phyloP scores from a whole-genome alignment of 495 filamentous ascomycete genomes.

The Talaromyces nanjingensis region DNA sequence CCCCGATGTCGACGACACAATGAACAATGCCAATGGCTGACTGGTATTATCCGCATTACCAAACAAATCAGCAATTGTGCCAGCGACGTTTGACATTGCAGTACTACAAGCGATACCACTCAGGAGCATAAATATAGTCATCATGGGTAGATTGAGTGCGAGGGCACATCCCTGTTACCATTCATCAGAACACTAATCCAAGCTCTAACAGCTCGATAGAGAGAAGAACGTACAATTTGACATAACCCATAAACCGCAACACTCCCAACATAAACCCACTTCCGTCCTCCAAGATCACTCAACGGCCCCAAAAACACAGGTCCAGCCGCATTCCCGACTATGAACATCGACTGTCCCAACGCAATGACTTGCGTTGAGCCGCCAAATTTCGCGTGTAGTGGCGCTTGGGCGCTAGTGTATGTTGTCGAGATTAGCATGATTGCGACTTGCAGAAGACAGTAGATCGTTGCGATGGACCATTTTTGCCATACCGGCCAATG shows the following conservation, averaged over 20 bases:
- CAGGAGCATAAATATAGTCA: constrained; percentile 32
- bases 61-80: constrained; percentile 30
- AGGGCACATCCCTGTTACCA: constrained; percentile 21
- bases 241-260: constrained; percentile 24
- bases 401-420: constrained; percentile 25
- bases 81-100: constrained; percentile 29
- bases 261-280: constrained; percentile 30
- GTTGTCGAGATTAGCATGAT: constrained; percentile 25
- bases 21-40: constrained; percentile 31
- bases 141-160: constrained; percentile 28
- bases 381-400: constrained; percentile 23
- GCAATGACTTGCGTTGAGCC: constrained; percentile 21
- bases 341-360: constrained; percentile 22
- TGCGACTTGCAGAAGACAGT: constrained; percentile 27
- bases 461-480: constrained; percentile 22
- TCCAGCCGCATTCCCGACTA: constrained; percentile 21
- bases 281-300: constrained; percentile 30
- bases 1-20: constrained; percentile 27
- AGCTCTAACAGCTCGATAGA: background rate
- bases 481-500: constrained; percentile 27
- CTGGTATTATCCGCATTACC: constrained; percentile 27
- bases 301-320: constrained; percentile 21
- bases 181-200: background rate
- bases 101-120: constrained; percentile 27
- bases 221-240: constrained; percentile 19